phyloP scores from a whole-genome alignment of 306 rosid species.

The Carpinus viminea region DNA sequence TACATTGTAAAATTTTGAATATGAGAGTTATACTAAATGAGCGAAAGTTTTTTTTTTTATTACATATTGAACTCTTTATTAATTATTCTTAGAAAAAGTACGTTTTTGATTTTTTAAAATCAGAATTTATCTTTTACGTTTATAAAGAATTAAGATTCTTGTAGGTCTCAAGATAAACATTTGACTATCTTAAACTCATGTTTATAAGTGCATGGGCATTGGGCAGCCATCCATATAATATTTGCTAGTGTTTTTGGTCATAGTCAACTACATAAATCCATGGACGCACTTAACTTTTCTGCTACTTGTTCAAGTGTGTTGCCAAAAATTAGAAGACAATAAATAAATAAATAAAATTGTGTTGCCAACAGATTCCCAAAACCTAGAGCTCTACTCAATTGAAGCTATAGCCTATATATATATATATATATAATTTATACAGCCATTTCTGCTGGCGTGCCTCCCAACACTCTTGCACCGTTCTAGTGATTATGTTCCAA shows the following conservation, averaged over 20 bases:
- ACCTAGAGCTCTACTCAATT: neutral
- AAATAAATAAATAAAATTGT: no score
- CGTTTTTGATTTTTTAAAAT: no score
- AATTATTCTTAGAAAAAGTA: no score
- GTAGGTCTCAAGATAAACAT: neutral
- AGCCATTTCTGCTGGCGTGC: constrained; percentile 15
- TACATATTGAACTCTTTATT: no score
- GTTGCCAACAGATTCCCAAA: neutral
- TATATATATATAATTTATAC: no score
- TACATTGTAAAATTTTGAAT: no score
- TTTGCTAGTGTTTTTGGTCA: neutral
- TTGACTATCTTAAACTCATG: neutral
- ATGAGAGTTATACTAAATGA: no score
- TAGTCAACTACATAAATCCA: neutral
- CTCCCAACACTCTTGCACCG: constrained; percentile 9
- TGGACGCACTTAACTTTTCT: neutral
- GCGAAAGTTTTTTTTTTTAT: no score
- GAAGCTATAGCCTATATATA: neutral
- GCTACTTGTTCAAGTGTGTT: neutral
- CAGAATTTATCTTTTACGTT: no score
- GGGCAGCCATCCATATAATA: neutral
- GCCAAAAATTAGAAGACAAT: no score
- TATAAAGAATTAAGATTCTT: no score
- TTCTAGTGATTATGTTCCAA: neutral
- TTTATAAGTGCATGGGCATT: neutral